These are phyloP conservation scores for Tephrocybe rancida DNA, from an alignment of 768 basidiomycete genomes.

Conservation along the genomic window DNA sequence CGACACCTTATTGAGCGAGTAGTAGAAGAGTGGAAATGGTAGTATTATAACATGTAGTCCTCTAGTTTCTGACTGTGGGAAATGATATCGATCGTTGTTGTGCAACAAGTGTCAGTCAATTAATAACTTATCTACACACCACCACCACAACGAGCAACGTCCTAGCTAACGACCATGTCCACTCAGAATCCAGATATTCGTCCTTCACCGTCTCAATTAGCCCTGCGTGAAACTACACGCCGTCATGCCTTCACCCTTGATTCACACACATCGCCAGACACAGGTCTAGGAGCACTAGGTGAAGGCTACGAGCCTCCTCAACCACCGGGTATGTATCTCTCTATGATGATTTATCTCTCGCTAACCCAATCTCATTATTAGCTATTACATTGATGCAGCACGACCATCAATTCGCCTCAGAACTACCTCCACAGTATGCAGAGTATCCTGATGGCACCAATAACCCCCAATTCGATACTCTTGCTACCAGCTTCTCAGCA, in stretches of 20 bases:
- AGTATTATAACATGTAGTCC: slow-evolving; percentile 4
- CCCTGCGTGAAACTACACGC: slow-evolving; percentile 14
- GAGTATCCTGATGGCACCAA: slow-evolving; percentile 26
- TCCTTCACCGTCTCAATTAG: slow-evolving; percentile 17
- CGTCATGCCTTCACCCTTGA: slow-evolving; percentile 15
- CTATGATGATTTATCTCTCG: neutral
- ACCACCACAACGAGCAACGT: neutral
- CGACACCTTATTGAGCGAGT: slow-evolving; percentile 71
- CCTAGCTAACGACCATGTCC: slow-evolving; percentile 14
- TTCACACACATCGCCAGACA: slow-evolving; percentile 16
- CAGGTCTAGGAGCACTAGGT: slow-evolving; percentile 17
- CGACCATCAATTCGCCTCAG: slow-evolving; percentile 47
- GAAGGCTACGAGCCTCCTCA: slow-evolving; percentile 18
- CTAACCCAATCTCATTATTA: neutral
- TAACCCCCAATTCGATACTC: slow-evolving; percentile 44
- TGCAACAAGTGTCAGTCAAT: neutral
- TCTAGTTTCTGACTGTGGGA: slow-evolving; percentile 22
- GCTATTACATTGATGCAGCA: slow-evolving; percentile 40
- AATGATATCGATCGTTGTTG: slow-evolving; percentile 8
- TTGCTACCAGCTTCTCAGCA: slow-evolving; percentile 50
- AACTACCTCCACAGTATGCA: slow-evolving; percentile 34
- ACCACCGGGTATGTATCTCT: slow-evolving; percentile 20
- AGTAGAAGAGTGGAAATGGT: slow-evolving; percentile 72
- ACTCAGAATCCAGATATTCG: slow-evolving; percentile 29
- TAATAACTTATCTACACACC: neutral